Conservation (phyloP, 2,329 filamentous ascomycete genomes). For the Colletotrichum cordylinicola region DNA sequence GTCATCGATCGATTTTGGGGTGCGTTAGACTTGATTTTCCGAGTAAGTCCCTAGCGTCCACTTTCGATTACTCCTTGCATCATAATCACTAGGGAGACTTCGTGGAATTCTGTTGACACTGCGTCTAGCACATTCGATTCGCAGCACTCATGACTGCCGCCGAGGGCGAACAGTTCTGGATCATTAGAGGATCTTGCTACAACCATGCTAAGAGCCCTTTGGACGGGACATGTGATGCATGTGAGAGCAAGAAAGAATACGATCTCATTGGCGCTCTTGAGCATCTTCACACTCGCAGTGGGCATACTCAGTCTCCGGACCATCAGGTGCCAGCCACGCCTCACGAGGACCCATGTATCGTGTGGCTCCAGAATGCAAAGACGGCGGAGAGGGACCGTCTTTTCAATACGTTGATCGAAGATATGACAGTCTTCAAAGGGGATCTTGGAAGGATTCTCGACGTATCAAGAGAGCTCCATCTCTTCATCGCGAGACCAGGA, state of each 20-base stretch:
- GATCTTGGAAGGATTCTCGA: background rate
- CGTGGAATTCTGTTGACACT: background rate
- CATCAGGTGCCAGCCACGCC: background rate
- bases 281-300: background rate
- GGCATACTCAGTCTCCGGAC: background rate
- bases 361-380: background rate
- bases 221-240: too few species aligned
- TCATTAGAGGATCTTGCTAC: background rate
- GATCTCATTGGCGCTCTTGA: background rate
- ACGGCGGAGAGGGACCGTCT: background rate
- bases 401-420: background rate
- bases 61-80: fast-evolving
- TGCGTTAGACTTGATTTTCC: background rate
- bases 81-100: too few species aligned
- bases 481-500: background rate
- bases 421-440: background rate
- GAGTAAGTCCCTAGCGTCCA: background rate
- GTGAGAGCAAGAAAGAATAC: background rate
- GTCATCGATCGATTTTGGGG: background rate
- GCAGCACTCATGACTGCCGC: background rate
- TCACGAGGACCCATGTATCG: background rate
- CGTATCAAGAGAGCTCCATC: background rate
- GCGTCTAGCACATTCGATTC: background rate
- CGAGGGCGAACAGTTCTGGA: background rate
- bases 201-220: background rate